These are phyloP conservation scores for Rhodosporidiobolus sp. DNA, from an alignment of 768 basidiomycete genomes.

Conservation along the genomic window DNA sequence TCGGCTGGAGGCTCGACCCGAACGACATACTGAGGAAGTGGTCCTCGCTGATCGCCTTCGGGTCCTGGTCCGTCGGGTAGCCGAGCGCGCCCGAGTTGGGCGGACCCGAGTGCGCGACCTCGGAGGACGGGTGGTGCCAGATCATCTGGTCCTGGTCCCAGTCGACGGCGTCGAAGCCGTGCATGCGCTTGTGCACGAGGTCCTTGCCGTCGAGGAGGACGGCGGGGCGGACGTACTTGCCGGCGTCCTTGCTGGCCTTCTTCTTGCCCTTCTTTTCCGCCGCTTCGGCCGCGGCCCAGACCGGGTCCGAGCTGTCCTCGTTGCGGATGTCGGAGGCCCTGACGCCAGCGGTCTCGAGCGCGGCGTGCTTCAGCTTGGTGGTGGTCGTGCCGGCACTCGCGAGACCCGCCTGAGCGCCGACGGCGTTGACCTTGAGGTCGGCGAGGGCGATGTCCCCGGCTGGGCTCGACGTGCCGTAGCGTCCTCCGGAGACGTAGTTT, in stretches of 20 bases:
- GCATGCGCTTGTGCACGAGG: constrained; percentile 22
- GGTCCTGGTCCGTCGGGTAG: constrained; percentile 1
- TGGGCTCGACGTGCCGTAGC: not conserved
- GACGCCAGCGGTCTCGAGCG: constrained; percentile 39
- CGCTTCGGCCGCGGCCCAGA: constrained; percentile 37
- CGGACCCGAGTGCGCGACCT: constrained; percentile 25
- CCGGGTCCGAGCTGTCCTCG: constrained; percentile 35
- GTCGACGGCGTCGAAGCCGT: constrained; percentile 37
- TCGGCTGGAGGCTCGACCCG: constrained; percentile 56
- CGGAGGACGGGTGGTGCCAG: constrained; percentile 31
- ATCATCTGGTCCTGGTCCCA: constrained; percentile 40
- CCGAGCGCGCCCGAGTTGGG: not conserved
- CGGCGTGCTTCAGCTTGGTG: constrained; percentile 28
- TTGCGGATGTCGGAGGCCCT: constrained; percentile 33
- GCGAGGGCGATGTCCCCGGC: not conserved
- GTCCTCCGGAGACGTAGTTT: constrained; percentile 9
- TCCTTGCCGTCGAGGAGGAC: constrained; percentile 25
- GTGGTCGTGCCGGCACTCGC: not conserved
- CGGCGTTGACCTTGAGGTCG: not conserved
- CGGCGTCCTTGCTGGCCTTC: constrained; percentile 2
- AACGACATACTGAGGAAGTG: constrained; percentile 44
- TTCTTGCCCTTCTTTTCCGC: constrained; percentile 33
- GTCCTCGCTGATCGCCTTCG: constrained; percentile 39
- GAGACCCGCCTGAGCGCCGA: not conserved
- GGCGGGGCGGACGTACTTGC: constrained; percentile 19